Evolutionary conservation across 1,139 yeast species (phyloP).

Genomic region (Pichia sp.): DNA sequence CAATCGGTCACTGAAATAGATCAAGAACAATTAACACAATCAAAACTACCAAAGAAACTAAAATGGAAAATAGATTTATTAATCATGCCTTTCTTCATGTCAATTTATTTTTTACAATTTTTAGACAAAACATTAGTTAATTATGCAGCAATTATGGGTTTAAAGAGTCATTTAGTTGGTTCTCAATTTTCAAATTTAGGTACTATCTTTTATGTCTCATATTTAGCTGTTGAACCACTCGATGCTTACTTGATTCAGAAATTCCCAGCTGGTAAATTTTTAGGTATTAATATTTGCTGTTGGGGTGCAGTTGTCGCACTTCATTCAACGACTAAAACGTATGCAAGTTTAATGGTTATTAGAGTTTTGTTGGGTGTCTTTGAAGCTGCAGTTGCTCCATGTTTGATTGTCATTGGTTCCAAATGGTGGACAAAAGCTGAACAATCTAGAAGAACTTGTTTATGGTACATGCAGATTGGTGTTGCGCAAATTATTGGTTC

Average conservation of each 20-base stretch:
- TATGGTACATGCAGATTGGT: constrained; percentile 39
- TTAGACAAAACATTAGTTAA: constrained; percentile 13
- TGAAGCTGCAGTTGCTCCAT: constrained; percentile 14
- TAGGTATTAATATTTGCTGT: constrained; percentile 9
- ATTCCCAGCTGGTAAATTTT: constrained; percentile 11
- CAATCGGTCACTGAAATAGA: not conserved
- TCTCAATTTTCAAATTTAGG: constrained; percentile 21
- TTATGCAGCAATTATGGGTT: constrained; percentile 46
- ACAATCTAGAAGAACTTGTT: constrained; percentile 34
- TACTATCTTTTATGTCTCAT: constrained; percentile 40
- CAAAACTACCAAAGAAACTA: constrained; percentile 3
- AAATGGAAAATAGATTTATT: constrained; percentile 14
- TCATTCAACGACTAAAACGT: constrained; percentile 16
- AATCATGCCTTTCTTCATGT: constrained; percentile 13
- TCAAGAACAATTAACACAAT: not conserved
- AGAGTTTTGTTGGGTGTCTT: constrained; percentile 14
- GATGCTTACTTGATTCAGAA: constrained; percentile 12
- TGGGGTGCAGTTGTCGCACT: constrained; percentile 15
- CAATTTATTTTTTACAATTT: constrained; percentile 13
- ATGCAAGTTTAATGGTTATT: constrained; percentile 11
- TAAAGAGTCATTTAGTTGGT: constrained; percentile 30
- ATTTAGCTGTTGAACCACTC: constrained; percentile 9
- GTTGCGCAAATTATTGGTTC: constrained; percentile 38
- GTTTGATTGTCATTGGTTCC: constrained; percentile 21
- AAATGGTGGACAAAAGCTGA: constrained; percentile 39